Conservation (phyloP, 352 stramenopile genomes). For the Phytopythium kandeliae region DNA sequence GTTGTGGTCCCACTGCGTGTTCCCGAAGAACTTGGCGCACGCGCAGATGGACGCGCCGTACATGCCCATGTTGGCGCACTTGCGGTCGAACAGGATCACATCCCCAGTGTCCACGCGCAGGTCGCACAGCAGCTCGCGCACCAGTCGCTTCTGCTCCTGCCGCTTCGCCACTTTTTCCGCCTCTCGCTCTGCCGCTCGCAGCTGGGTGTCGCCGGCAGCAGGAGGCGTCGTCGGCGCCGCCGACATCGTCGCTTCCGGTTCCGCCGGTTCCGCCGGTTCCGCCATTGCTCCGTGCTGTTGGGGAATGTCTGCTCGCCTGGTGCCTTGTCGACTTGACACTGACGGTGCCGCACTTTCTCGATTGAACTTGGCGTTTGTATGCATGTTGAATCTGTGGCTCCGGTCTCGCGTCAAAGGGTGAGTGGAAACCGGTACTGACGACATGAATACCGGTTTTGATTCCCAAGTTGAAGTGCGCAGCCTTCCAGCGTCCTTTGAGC, state of each 20-base stretch:
- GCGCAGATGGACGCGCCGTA: conserved; percentile 77
- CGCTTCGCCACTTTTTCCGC: too few species aligned
- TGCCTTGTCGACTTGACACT: too few species aligned
- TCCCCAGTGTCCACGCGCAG: conserved; percentile 67
- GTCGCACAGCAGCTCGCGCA: conserved; percentile 45
- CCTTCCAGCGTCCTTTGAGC: too few species aligned
- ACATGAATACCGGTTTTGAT: conserved; percentile 1
- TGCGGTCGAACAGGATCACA: conserved; percentile 78
- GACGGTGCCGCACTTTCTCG: conserved; percentile 1
- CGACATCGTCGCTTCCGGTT: too few species aligned
- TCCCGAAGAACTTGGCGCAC: conserved; percentile 76
- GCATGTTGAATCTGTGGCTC: not conserved
- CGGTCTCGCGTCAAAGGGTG: too few species aligned
- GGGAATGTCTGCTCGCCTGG: too few species aligned
- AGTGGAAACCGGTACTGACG: too few species aligned
- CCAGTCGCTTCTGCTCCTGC: conserved; percentile 16
- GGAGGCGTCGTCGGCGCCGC: not conserved
- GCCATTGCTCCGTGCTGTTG: not conserved
- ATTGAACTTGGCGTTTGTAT: not conserved
- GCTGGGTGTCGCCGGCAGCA: not conserved
- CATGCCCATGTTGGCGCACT: conserved; percentile 63
- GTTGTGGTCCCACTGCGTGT: conserved; percentile 85
- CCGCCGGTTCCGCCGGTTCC: not conserved
- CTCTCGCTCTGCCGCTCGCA: too few species aligned
- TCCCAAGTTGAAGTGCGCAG: too few species aligned